Evolutionary conservation across 2,329 filamentous ascomycete species (phyloP).

Genomic region (Scytalidium lignicola): DNA sequence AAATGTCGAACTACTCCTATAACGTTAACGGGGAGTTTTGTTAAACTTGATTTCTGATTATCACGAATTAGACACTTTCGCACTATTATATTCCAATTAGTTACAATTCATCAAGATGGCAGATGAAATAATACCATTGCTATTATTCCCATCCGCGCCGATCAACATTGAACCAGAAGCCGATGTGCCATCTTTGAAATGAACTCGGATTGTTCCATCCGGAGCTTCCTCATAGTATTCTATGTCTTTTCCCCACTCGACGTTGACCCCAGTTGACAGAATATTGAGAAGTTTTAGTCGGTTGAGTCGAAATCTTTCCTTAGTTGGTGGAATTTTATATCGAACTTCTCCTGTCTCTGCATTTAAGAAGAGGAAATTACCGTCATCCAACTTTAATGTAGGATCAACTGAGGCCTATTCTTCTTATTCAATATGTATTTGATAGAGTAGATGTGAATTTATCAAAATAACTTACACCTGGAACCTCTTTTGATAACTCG

Average conservation of each 20-base stretch:
- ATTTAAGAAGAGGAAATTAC: slow-evolving; percentile 37
- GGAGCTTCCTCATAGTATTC: slow-evolving; percentile 19
- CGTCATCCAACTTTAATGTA: slow-evolving; percentile 31
- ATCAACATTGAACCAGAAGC: slow-evolving; percentile 30
- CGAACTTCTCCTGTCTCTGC: slow-evolving; percentile 32
- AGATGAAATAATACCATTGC: slow-evolving; percentile 8
- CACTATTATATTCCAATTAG: slow-evolving; percentile 10
- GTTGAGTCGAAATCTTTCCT: slow-evolving; percentile 30
- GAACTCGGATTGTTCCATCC: background rate
- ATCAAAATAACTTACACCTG: slow-evolving; percentile 10
- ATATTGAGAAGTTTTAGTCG: slow-evolving; percentile 23
- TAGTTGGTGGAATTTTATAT: slow-evolving; percentile 34
- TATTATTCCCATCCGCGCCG: slow-evolving; percentile 37
- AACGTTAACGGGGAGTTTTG: slow-evolving; percentile 32
- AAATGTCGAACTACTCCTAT: slow-evolving; percentile 34
- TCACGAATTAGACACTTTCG: slow-evolving; percentile 30
- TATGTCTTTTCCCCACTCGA: slow-evolving; percentile 48
- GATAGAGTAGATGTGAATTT: slow-evolving; percentile 31
- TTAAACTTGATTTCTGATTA: slow-evolving; percentile 23
- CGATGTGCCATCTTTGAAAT: slow-evolving; percentile 28
- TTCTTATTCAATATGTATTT: slow-evolving; percentile 22
- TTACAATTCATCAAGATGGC: no score
- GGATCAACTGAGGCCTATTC: slow-evolving; percentile 20
- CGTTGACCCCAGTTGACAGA: slow-evolving; percentile 16
- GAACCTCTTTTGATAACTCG: slow-evolving; percentile 13